A percentile compares a stretch with the other conserved stretches of the same genome.
Evolutionary conservation across 805 yeast genomes (phyloP).

Genomic region (Cyberlindnera misumaiensis): DNA sequence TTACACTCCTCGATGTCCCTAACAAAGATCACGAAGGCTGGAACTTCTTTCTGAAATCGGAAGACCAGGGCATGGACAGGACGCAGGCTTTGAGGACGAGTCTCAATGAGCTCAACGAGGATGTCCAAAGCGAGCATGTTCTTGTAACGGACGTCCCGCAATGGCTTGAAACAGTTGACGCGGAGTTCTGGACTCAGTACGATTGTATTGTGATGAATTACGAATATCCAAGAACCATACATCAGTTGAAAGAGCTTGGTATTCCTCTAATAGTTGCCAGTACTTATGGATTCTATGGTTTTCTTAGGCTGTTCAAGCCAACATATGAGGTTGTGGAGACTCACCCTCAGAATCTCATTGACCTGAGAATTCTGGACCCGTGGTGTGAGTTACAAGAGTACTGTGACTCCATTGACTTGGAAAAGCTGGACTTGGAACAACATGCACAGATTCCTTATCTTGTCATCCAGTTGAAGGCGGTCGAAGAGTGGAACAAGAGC

Average conservation of each 20-base stretch:
- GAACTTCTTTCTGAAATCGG: conserved; percentile 54
- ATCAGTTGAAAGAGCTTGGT: conserved; percentile 32
- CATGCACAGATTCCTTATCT: conserved; percentile 67
- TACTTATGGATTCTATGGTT: conserved; percentile 62
- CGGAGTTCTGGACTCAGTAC: conserved; percentile 39
- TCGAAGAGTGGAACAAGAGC: conserved; percentile 32
- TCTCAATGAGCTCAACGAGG: conserved; percentile 55
- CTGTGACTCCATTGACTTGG: conserved; percentile 45
- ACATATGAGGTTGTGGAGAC: conserved; percentile 65
- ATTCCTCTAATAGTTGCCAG: conserved; percentile 51
- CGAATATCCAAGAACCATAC: conserved; percentile 24
- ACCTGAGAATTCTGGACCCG: conserved; percentile 59
- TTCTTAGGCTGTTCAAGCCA: conserved; percentile 46
- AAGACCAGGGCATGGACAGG: conserved; percentile 35
- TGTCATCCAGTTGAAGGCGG: conserved; percentile 50
- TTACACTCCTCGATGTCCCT: conserved; percentile 48
- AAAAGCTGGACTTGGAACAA: conserved; percentile 30
- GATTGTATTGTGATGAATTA: conserved; percentile 42
- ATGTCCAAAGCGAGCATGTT: conserved; percentile 28
- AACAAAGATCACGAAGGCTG: conserved; percentile 31
- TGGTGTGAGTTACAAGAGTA: conserved; percentile 62
- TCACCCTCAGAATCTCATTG: conserved; percentile 57
- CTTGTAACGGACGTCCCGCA: conserved; percentile 7
- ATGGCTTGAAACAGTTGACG: conserved; percentile 9
- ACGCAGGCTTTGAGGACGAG: conserved; percentile 34